phyloP scores from a whole-genome alignment of 139 green algal genomes.

The Chlamydomonas sp. region DNA sequence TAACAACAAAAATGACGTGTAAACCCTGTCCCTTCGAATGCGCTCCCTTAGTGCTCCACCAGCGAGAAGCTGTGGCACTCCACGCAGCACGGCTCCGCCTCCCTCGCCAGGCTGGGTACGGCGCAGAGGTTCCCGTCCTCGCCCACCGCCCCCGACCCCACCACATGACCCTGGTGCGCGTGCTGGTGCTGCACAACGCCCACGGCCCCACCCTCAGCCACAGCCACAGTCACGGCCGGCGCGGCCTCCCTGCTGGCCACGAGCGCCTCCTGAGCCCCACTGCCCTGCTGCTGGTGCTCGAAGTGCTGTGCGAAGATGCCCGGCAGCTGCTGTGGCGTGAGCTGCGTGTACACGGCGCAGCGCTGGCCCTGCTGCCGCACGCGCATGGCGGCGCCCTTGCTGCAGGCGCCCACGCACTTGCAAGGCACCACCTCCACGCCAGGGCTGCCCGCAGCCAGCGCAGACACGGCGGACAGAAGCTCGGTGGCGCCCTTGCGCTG shows the following conservation, averaged over 20 bases:
- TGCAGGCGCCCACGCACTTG: constrained; percentile 58
- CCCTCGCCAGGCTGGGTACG: too few species aligned
- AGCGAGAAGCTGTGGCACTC: constrained; percentile 2
- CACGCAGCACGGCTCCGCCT: not conserved
- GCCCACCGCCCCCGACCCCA: too few species aligned
- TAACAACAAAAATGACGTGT: too few species aligned
- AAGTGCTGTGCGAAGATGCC: constrained; percentile 29
- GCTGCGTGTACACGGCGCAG: constrained; percentile 35
- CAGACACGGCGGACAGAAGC: constrained; percentile 42
- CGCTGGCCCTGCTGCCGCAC: constrained; percentile 22
- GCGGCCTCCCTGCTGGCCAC: too few species aligned
- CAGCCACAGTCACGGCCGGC: too few species aligned
- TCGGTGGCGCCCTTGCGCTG: constrained; percentile 27
- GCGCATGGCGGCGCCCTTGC: constrained; percentile 38
- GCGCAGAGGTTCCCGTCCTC: too few species aligned
- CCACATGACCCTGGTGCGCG: too few species aligned
- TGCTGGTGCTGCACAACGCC: not conserved
- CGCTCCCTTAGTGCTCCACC: too few species aligned
- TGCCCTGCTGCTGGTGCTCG: too few species aligned
- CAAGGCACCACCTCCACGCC: constrained; percentile 49
- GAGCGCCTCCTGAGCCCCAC: too few species aligned
- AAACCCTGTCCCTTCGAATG: too few species aligned
- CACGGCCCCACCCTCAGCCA: too few species aligned
- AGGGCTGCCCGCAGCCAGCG: constrained; percentile 26
- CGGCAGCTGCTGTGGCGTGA: constrained; percentile 29